These are phyloP conservation scores for Silene vulgaris DNA, from an alignment of 179 eudicot species.

Conservation along the genomic window DNA sequence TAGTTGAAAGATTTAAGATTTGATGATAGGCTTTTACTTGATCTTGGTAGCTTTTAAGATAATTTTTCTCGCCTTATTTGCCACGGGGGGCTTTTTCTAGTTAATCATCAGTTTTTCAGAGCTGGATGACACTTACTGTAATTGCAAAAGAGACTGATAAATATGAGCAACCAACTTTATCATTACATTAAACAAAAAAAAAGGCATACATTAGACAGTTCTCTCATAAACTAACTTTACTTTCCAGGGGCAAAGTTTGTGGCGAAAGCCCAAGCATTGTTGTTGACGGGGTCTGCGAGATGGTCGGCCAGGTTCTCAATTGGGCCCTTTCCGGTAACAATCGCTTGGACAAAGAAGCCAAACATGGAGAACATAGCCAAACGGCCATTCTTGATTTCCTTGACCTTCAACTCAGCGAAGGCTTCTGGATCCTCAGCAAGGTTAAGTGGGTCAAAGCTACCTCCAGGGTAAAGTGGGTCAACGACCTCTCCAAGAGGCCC, in stretches of 20 bases:
- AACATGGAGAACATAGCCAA: slow-evolving; percentile 76
- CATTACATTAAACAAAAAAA: background rate
- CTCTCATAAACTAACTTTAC: slow-evolving; percentile 23
- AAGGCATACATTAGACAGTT: background rate
- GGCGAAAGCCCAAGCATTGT: slow-evolving; percentile 74
- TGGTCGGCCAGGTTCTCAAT: slow-evolving; percentile 71
- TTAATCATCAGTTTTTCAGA: background rate
- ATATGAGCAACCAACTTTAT: background rate
- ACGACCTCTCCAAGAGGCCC: slow-evolving; percentile 61
- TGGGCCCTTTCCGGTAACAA: slow-evolving; percentile 69
- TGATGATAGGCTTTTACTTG: background rate
- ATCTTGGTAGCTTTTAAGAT: background rate
- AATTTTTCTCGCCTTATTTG: background rate
- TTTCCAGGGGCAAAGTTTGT: slow-evolving; percentile 75
- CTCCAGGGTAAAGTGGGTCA: slow-evolving; percentile 68
- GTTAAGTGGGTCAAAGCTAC: slow-evolving; percentile 65
- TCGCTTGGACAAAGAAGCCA: slow-evolving; percentile 67
- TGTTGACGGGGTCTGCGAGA: slow-evolving; percentile 64
- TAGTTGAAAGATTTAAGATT: background rate
- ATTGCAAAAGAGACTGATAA: background rate
- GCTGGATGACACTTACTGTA: background rate
- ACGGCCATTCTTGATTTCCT: slow-evolving; percentile 72
- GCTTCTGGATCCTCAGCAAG: slow-evolving; percentile 75
- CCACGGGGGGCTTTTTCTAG: background rate
- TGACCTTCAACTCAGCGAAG: slow-evolving; percentile 65